These are phyloP conservation scores for Tillandsia fasciculata DNA, from an alignment of 176 grass and related monocot genomes.

Conservation along the genomic window DNA sequence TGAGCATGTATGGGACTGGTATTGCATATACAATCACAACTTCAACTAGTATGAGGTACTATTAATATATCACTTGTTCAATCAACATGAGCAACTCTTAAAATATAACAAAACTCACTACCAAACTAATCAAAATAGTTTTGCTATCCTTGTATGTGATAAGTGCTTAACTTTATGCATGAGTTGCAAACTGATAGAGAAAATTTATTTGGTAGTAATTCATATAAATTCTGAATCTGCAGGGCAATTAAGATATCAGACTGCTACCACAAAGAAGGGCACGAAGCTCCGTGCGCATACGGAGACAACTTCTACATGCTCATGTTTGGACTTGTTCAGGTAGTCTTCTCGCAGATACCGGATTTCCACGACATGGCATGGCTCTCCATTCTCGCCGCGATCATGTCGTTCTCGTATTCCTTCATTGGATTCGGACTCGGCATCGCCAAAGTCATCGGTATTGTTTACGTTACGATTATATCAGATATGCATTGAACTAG, in stretches of 20 bases:
- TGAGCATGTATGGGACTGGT: slow-evolving; percentile 44
- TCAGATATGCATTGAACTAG: no score
- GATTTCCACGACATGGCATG: slow-evolving; percentile 73
- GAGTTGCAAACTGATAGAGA: not conserved
- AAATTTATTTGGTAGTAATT: not conserved
- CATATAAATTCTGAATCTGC: not conserved
- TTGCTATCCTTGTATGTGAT: no score
- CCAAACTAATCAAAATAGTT: not conserved
- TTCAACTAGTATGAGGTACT: slow-evolving; percentile 48
- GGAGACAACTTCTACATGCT: slow-evolving; percentile 53
- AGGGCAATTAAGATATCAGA: slow-evolving; percentile 61
- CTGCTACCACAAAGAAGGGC: slow-evolving; percentile 57
- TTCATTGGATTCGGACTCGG: slow-evolving; percentile 55
- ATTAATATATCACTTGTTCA: not conserved
- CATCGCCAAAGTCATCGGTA: slow-evolving; percentile 49
- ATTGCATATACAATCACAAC: slow-evolving; percentile 59
- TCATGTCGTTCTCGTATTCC: slow-evolving; percentile 80
- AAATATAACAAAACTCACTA: not conserved
- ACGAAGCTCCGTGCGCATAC: slow-evolving; percentile 43
- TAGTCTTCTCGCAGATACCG: slow-evolving; percentile 65
- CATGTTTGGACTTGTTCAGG: slow-evolving; percentile 44
- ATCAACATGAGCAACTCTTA: not conserved
- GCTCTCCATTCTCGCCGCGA: slow-evolving; percentile 54
- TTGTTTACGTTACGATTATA: not conserved
- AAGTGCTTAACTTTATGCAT: not conserved